Evolutionary conservation across 2,329 filamentous ascomycete genomes (phyloP), one percentile per base, ranked within the genome.

Genomic region (Meredithiella fracta): DNA sequence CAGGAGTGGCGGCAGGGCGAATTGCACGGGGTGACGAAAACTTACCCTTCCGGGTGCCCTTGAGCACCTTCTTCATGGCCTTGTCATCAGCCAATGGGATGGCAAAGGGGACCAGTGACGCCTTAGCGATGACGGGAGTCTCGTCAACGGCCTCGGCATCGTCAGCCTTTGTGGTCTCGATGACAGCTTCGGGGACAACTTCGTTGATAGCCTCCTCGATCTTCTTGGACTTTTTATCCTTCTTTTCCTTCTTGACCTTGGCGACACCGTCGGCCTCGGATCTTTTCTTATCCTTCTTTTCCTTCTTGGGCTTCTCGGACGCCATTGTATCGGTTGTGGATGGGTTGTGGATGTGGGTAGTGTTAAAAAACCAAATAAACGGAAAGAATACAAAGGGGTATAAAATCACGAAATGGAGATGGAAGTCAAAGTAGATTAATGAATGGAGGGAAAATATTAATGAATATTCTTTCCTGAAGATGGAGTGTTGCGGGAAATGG

Each of bases 51-150:
- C 73, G 70, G 60, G 77, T 74, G 37, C 70, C 72, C 73, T 77
- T 77, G 69, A 75, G 72, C 54, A 76, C 68, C 73, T 78, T 79
- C 74, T 80, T 80, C 66, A 76, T 75, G 54, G 72, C 77, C 76
- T 94, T 92, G 60, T 87, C 86, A 61, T 89, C 82, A 26, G 84
- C 84, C 59, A 94, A 72, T 34, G 88, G 86, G 63, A 85, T 76
- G 57, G 90, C 88, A 66, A 95, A 92, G 29, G 89, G 85, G 56
- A 94, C 86, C 51, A 94, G 73, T 58, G 83, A 80, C 63, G 75
- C 73, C 29, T 59, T 59, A 55, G 76, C 70, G 42, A 73, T 67
- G 53, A 66, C 67, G 49, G 71, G 70, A 34, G 54, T 55, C 23
- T 53, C 29, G 5, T 34, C 55, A 3, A 31, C 51, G 23, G 15